Conservation (phyloP, 2,329 filamentous ascomycete genomes). For the Diaporthe aspalathi region DNA sequence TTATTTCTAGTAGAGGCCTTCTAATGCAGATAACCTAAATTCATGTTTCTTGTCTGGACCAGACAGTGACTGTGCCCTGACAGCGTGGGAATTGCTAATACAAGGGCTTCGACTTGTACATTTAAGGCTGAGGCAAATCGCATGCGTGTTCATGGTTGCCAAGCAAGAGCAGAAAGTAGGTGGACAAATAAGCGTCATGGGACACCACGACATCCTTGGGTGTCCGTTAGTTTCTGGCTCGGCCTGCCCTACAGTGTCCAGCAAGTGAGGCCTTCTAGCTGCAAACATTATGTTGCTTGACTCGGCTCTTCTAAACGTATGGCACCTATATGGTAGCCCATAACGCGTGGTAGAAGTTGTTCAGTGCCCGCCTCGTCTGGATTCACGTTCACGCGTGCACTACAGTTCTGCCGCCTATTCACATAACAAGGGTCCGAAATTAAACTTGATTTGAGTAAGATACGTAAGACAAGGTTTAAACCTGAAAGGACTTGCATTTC, state of each 20-base stretch:
- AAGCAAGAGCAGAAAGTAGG: background rate
- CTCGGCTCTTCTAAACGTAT: background rate
- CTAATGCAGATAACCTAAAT: conserved; percentile 71
- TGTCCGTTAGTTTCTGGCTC: too few species aligned
- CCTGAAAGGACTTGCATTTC: conserved; percentile 4
- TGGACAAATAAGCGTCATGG: background rate
- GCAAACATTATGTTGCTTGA: background rate
- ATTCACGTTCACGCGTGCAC: too few species aligned
- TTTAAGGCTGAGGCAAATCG: background rate
- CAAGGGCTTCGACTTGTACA: background rate
- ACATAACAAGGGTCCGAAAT: background rate
- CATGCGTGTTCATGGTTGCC: background rate
- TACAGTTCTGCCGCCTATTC: too few species aligned
- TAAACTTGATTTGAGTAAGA: background rate
- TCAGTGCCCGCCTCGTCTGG: background rate
- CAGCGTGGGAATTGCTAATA: background rate
- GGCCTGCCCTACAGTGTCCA: background rate
- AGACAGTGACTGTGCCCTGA: background rate
- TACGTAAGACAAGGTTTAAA: background rate
- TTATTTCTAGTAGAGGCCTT: conserved; percentile 68
- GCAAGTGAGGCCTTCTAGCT: background rate
- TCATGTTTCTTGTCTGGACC: conserved; percentile 46
- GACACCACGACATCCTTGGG: background rate
- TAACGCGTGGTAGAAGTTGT: too few species aligned
- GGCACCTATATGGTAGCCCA: background rate